These are phyloP conservation scores for Hevea brasiliensis DNA, from an alignment of 345 rosid species.

Conservation along the genomic window DNA sequence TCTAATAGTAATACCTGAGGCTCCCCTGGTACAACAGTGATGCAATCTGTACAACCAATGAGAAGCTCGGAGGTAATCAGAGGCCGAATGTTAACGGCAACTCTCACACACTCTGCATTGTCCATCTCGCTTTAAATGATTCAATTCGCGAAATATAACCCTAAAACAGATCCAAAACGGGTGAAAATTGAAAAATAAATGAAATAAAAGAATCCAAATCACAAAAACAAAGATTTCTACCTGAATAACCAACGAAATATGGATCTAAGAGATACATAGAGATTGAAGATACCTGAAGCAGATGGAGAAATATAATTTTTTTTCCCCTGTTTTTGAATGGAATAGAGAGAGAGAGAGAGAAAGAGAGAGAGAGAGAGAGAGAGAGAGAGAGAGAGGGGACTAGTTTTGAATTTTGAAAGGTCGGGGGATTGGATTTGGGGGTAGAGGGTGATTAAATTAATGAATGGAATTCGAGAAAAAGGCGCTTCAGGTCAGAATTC, in stretches of 20 bases:
- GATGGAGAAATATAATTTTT: background rate
- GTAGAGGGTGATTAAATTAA: background rate
- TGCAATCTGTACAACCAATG: constrained; percentile 84
- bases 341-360: background rate
- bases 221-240: background rate
- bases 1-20: constrained; percentile 60
- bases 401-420: background rate
- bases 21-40: constrained; percentile 73
- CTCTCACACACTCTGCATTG: constrained; percentile 60
- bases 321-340: background rate
- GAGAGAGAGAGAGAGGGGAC: background rate
- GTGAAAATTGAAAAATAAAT: background rate
- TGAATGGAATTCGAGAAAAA: constrained; percentile 10
- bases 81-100: constrained; percentile 89
- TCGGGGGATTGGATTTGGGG: background rate
- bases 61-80: constrained; percentile 85
- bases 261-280: background rate
- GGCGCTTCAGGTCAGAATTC: constrained; percentile 29
- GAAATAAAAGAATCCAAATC: background rate
- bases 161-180: background rate
- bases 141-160: background rate
- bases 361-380: background rate
- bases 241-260: background rate
- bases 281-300: background rate
- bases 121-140: constrained; percentile 25